phyloP scores from a whole-genome alignment of 306 rosid genomes.

The Luffa acutangula region DNA sequence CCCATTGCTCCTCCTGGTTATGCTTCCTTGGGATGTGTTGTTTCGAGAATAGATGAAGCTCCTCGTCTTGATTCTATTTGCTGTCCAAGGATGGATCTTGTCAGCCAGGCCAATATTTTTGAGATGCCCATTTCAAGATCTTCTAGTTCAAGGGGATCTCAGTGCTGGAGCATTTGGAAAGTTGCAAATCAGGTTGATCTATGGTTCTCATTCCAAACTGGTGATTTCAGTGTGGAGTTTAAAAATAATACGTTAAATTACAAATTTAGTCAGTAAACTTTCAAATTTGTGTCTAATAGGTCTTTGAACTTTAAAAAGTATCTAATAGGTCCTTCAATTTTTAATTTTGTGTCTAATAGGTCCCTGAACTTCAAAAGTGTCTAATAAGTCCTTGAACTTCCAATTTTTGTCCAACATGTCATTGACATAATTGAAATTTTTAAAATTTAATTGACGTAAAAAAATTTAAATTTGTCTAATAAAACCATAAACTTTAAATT shows the following conservation, averaged over 20 bases:
- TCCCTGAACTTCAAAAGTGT: not conserved
- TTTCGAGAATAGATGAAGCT: slow-evolving; percentile 69
- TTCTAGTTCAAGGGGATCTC: slow-evolving; percentile 63
- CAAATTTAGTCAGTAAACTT: not conserved
- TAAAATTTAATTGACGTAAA: no score
- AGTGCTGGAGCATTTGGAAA: slow-evolving; percentile 98
- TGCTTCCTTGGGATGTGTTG: slow-evolving; percentile 91
- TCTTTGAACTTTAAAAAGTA: not conserved
- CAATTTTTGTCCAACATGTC: not conserved
- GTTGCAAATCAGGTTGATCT: slow-evolving; percentile 63
- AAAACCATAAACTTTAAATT: not conserved
- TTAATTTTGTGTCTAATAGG: not conserved
- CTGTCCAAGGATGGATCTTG: slow-evolving; percentile 99
- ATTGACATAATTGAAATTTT: not conserved
- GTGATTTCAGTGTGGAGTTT: not conserved
- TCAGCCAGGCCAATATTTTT: slow-evolving; percentile 70
- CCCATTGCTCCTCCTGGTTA: slow-evolving; percentile 97
- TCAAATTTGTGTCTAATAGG: not conserved
- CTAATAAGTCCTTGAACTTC: not conserved
- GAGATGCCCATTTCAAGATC: slow-evolving; percentile 85
- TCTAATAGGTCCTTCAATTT: not conserved
- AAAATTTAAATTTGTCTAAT: not conserved
- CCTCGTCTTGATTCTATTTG: slow-evolving; percentile 56
- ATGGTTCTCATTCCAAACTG: not conserved
- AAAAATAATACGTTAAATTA: not conserved